Evolutionary conservation across 2,329 filamentous ascomycete genomes (phyloP).

Genomic region (Aquanectria penicillioides): DNA sequence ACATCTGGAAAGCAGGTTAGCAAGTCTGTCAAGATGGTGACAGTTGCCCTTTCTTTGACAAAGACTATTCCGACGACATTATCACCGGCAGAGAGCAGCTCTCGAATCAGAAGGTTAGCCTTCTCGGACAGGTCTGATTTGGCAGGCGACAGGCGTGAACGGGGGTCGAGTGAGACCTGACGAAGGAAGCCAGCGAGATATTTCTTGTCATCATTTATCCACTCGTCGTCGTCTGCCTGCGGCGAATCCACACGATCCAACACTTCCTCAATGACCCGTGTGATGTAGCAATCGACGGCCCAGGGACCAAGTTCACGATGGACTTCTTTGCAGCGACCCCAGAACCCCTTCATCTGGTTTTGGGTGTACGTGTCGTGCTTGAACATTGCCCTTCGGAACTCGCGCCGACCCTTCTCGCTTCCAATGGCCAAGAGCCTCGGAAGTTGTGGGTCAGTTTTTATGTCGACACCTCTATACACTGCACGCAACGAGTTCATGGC

Average conservation of each 20-base stretch:
- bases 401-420: slow-evolving; percentile 51
- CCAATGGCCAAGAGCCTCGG: slow-evolving; percentile 55
- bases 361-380: slow-evolving; percentile 61
- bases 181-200: slow-evolving; percentile 63
- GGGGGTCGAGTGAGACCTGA: slow-evolving; percentile 42
- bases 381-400: slow-evolving; percentile 51
- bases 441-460: slow-evolving; percentile 70
- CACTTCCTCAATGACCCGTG: slow-evolving; percentile 54
- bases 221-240: slow-evolving; percentile 48
- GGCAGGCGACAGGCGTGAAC: slow-evolving; percentile 17
- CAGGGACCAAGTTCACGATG: slow-evolving; percentile 70
- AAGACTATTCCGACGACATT: slow-evolving; percentile 72
- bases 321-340: slow-evolving; percentile 60
- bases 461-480: slow-evolving; percentile 59
- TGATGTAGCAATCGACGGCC: slow-evolving; percentile 75
- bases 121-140: slow-evolving; percentile 65
- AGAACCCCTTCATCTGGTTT: slow-evolving; percentile 66
- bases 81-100: slow-evolving; percentile 57
- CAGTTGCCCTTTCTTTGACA: slow-evolving; percentile 69
- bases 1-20: slow-evolving; percentile 62
- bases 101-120: slow-evolving; percentile 60
- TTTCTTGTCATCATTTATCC: slow-evolving; percentile 60
- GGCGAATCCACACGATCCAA: slow-evolving; percentile 34
- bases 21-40: slow-evolving; percentile 67
- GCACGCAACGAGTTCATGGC: slow-evolving; percentile 56